These are phyloP conservation scores for Fagopyrum esculentum DNA, from an alignment of 148 eudicot genomes.

Conservation along the genomic window DNA sequence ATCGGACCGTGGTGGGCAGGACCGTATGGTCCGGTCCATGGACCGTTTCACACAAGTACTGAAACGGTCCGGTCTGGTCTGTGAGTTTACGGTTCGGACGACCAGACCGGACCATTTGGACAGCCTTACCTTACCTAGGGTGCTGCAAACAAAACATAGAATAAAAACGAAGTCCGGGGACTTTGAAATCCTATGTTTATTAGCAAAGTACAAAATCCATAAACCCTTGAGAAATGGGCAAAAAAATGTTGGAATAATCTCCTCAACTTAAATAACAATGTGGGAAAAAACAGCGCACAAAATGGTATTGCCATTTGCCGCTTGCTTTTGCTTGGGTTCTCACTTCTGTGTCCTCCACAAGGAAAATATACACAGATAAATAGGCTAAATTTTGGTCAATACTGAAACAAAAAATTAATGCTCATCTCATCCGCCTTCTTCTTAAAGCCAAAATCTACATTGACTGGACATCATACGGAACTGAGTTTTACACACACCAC, in stretches of 20 bases:
- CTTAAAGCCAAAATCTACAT: conserved; percentile 37
- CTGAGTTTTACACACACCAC: conserved; percentile 21
- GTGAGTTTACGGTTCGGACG: too few species aligned
- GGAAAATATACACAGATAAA: conserved; percentile 25
- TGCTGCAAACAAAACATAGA: neutral
- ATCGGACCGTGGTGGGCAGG: too few species aligned
- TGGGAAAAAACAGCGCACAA: neutral
- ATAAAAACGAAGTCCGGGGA: neutral
- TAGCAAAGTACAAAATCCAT: neutral
- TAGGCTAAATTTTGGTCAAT: conserved; percentile 11
- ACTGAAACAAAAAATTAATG: conserved; percentile 35
- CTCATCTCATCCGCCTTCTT: conserved; percentile 21
- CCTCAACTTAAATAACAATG: neutral
- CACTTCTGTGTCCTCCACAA: neutral
- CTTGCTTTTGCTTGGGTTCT: conserved; percentile 12
- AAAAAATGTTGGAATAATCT: neutral
- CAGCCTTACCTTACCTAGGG: neutral
- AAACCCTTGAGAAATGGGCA: neutral
- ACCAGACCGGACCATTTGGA: too few species aligned
- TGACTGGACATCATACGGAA: conserved; percentile 18
- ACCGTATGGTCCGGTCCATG: too few species aligned
- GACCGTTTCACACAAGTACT: too few species aligned
- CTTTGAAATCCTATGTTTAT: neutral
- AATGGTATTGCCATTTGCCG: neutral
- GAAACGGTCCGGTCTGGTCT: too few species aligned